A percentile compares a stretch with the other conserved stretches of the same genome.
phyloP scores from a whole-genome alignment of 2,329 filamentous ascomycete species.

The Hypoxylon sp. region DNA sequence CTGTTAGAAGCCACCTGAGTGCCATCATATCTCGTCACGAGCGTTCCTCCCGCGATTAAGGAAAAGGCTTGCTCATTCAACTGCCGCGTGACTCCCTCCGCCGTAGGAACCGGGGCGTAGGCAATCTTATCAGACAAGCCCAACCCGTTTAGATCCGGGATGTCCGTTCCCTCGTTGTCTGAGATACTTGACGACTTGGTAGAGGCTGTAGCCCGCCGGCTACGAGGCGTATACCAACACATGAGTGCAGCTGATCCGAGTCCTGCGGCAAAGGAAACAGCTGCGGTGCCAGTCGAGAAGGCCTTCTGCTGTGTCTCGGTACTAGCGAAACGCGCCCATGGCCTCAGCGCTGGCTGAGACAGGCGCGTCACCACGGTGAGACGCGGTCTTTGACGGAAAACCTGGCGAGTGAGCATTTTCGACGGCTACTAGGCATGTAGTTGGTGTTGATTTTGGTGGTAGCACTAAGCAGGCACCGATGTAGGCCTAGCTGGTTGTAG shows the following conservation, averaged over 20 bases:
- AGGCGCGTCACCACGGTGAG: constrained; percentile 38
- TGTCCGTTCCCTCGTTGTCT: constrained; percentile 12
- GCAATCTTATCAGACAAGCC: constrained; percentile 47
- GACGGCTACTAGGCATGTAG: constrained; percentile 13
- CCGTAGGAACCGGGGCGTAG: constrained; percentile 46
- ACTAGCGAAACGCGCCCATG: constrained; percentile 43
- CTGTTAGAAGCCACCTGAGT: constrained; percentile 54
- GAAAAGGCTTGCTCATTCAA: constrained; percentile 52
- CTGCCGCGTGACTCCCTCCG: constrained; percentile 50
- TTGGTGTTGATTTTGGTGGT: neutral
- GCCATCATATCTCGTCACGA: constrained; percentile 52
- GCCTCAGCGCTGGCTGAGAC: constrained; percentile 30
- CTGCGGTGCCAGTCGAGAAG: constrained; percentile 24
- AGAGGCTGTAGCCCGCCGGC: constrained; percentile 5
- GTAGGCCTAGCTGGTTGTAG: neutral
- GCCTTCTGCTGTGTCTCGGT: constrained; percentile 35
- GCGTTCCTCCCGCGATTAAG: constrained; percentile 27
- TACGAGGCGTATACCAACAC: constrained; percentile 34
- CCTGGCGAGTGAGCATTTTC: constrained; percentile 43
- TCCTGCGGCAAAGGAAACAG: constrained; percentile 42
- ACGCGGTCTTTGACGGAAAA: constrained; percentile 44
- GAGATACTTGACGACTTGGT: neutral
- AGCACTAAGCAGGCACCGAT: neutral
- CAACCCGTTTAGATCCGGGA: constrained; percentile 50
- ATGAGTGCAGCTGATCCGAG: constrained; percentile 38